Base-by-base conservation (phyloP, 768 basidiomycete genomes). In the Lentinula detonsa region DNA sequence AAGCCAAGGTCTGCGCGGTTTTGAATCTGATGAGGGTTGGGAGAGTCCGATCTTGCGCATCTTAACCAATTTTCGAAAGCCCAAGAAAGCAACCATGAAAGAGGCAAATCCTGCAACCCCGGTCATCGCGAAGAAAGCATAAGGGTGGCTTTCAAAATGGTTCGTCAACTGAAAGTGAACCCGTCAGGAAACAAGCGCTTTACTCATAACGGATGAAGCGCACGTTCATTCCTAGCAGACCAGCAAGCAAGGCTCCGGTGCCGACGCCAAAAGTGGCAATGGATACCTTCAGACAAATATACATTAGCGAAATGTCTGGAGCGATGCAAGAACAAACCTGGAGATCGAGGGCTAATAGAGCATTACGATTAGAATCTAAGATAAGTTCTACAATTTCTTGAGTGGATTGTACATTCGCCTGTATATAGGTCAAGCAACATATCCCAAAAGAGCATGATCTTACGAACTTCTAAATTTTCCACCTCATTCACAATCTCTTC, bases 361-460 rank as follows among this genome's bases (percentile, higher is more conserved):
- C 85, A 67, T 98, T 98, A 52, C 96, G 88, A 75, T 97, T 97
- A 52, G 95, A 91, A 72, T 98, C 96, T 43, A 98, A 80, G 68
- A 98, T 94, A 62, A 98, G 81, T 73, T 98, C 96, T 2, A 96
- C 93, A 57, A 98, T 98, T 74, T 98, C 96, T 77, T 98, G 96
- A 0, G 96, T 98, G 11, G 95, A 94, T 74, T 95, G 91, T 42
- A 98, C 92, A 70, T 98, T 98, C 59, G 81, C 85, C 93, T 93
- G 46, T 64, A 50, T 61, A 46, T 13, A 18, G 28, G 57, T 48
- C 35, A 37, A 57, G n/a, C 4, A n/a, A 40, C 58, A 54, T 51
- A 48, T 57, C 50, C n/a, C 58, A n/a, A 33, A 49, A 7, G 10
- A 48, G 4, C 6, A 16, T 31, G n/a, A 33, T 33, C 23, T 56